These are phyloP conservation scores for Astrothelium subdiscretum DNA, from an alignment of 495 filamentous ascomycete genomes.

Conservation along the genomic window DNA sequence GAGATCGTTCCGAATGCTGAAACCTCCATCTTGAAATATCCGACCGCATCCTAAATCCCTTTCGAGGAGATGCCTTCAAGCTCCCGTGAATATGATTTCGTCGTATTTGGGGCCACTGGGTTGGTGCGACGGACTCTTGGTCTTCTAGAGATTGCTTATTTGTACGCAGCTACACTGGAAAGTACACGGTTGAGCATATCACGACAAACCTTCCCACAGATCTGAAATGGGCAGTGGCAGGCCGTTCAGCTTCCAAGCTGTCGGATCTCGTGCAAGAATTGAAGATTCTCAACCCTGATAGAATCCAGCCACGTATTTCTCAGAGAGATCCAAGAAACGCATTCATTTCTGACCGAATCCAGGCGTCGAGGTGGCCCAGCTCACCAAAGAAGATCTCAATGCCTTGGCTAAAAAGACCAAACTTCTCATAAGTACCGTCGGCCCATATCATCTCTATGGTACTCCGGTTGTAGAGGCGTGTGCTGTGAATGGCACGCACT, in stretches of 20 bases:
- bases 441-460: slow-evolving; percentile 71
- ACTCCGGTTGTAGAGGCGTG: slow-evolving; percentile 79
- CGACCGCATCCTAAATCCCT: not conserved
- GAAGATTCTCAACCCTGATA: slow-evolving; percentile 55
- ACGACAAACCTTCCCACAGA: slow-evolving; percentile 60
- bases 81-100: slow-evolving; percentile 62
- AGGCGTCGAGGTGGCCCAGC: slow-evolving; percentile 53
- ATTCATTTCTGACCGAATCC: slow-evolving; percentile 4
- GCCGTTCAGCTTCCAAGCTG: slow-evolving; percentile 65
- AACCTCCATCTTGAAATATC: not conserved
- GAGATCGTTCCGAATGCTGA: not conserved
- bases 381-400: slow-evolving; percentile 52
- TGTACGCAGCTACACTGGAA: slow-evolving; percentile 55
- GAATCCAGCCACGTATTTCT: slow-evolving; percentile 49
- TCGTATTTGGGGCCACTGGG: slow-evolving; percentile 74
- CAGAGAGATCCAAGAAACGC: not conserved
- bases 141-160: not conserved
- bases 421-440: slow-evolving; percentile 72
- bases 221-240: slow-evolving; percentile 83
- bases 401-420: slow-evolving; percentile 61
- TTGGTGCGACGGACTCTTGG: not conserved
- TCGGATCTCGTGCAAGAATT: slow-evolving; percentile 53
- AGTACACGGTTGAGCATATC: slow-evolving; percentile 66
- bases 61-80: slow-evolving; percentile 24
- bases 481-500: slow-evolving; percentile 77